Percentiles rank a stretch among this genome's conserved stretches.
phyloP scores from a whole-genome alignment of 2,329 filamentous ascomycete species.

The Trichoderma lentiforme region DNA sequence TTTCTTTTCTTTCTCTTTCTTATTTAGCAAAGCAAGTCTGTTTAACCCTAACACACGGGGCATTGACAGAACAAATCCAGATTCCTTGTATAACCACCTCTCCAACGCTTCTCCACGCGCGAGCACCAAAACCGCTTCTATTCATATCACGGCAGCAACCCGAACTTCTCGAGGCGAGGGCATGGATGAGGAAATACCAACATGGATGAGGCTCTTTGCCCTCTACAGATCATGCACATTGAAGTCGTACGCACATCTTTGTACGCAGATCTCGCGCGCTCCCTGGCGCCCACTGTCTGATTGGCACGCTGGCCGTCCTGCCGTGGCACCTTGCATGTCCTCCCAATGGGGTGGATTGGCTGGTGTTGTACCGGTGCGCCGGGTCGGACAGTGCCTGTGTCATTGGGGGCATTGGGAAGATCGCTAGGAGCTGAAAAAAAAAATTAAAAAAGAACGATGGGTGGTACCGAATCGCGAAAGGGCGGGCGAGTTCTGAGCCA shows the following conservation, averaged over 20 bases:
- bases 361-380: conserved; percentile 9
- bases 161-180: conserved; percentile 8
- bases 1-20: not conserved
- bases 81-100: not conserved
- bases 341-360: conserved; percentile 15
- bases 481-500: not conserved
- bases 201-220: conserved; percentile 13
- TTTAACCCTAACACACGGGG: not conserved
- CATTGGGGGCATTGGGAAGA: not conserved
- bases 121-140: not conserved
- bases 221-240: conserved; percentile 19
- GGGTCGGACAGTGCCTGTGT: conserved; percentile 13
- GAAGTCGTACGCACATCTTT: conserved; percentile 17
- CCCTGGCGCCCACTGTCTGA: conserved; percentile 16
- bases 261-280: conserved; percentile 19
- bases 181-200: conserved; percentile 11
- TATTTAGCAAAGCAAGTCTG: not conserved
- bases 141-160: conserved; percentile 12
- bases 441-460: not conserved
- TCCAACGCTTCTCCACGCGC: not conserved
- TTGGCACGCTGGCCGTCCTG: conserved; percentile 11
- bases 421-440: conserved; percentile 12
- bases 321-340: conserved; percentile 8
- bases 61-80: not conserved
- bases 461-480: not conserved